Conservation (phyloP, 495 filamentous ascomycete species). For the Penicillium paxilli region DNA sequence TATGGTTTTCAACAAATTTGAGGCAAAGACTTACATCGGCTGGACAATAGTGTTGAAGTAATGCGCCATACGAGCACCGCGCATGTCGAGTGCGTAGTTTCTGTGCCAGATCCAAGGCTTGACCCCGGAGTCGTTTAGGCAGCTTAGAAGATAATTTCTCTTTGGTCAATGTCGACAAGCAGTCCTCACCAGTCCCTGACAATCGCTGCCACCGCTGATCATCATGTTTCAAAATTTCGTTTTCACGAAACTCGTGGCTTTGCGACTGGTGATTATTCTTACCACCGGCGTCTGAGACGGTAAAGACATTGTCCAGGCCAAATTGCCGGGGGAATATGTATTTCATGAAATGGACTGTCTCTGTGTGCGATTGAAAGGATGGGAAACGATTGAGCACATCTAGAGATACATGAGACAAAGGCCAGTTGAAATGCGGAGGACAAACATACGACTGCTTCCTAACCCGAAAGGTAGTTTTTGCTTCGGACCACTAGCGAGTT, state of each 20-base stretch:
- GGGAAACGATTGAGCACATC: slow-evolving; percentile 83
- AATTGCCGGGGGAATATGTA: slow-evolving; percentile 95
- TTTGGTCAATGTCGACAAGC: slow-evolving; percentile 8
- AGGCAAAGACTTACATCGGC: slow-evolving; percentile 36
- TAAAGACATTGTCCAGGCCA: slow-evolving; percentile 88
- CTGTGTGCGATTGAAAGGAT: slow-evolving; percentile 39
- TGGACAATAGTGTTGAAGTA: slow-evolving; percentile 83
- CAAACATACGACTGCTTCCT: slow-evolving; percentile 71
- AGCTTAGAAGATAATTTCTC: slow-evolving; percentile 39
- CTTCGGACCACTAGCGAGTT: slow-evolving; percentile 64
- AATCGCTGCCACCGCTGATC: slow-evolving; percentile 6
- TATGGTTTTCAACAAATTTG: background rate
- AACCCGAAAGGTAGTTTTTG: slow-evolving; percentile 72
- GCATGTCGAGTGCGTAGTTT: slow-evolving; percentile 69
- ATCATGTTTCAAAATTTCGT: slow-evolving; percentile 63
- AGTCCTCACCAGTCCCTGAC: background rate
- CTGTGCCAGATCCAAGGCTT: slow-evolving; percentile 55
- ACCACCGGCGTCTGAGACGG: slow-evolving; percentile 57
- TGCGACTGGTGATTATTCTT: slow-evolving; percentile 71
- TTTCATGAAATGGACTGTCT: slow-evolving; percentile 76
- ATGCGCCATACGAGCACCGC: slow-evolving; percentile 72
- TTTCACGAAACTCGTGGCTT: slow-evolving; percentile 79
- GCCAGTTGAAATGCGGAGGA: slow-evolving; percentile 4
- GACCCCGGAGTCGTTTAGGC: slow-evolving; percentile 77
- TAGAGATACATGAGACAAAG: slow-evolving; percentile 29